Evolutionary conservation across 345 rosid species (phyloP).

Genomic region (Eucalyptus curtisii): DNA sequence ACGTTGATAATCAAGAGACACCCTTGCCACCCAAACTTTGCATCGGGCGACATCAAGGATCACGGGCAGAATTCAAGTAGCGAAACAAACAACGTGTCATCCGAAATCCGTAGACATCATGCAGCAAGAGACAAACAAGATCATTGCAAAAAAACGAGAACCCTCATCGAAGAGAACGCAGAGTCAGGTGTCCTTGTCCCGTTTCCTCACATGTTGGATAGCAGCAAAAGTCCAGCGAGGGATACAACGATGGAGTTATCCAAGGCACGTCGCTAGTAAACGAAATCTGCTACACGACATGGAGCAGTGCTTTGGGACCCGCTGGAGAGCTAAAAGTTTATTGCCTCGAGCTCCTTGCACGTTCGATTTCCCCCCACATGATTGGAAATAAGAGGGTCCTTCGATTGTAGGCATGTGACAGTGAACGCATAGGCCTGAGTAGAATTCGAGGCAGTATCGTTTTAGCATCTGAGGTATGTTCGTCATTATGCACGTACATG

Average conservation of each 20-base stretch:
- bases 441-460: neutral
- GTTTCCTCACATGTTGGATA: neutral
- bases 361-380: neutral
- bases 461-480: neutral
- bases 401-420: neutral
- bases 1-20: neutral
- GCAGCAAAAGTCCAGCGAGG: neutral
- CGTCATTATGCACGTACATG: neutral
- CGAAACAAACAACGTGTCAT: neutral
- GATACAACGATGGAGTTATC: neutral
- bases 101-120: neutral
- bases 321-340: neutral
- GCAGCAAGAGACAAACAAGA: neutral
- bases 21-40: neutral
- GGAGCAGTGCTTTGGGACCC: neutral
- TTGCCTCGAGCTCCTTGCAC: neutral
- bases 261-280: neutral
- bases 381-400: neutral
- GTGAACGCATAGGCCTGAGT: neutral
- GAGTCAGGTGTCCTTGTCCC: neutral
- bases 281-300: neutral
- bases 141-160: neutral
- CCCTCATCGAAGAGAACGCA: neutral
- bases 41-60: neutral
- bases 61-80: neutral